phyloP scores from a whole-genome alignment of 495 filamentous ascomycete genomes.

The Mycothermus thermophilus region DNA sequence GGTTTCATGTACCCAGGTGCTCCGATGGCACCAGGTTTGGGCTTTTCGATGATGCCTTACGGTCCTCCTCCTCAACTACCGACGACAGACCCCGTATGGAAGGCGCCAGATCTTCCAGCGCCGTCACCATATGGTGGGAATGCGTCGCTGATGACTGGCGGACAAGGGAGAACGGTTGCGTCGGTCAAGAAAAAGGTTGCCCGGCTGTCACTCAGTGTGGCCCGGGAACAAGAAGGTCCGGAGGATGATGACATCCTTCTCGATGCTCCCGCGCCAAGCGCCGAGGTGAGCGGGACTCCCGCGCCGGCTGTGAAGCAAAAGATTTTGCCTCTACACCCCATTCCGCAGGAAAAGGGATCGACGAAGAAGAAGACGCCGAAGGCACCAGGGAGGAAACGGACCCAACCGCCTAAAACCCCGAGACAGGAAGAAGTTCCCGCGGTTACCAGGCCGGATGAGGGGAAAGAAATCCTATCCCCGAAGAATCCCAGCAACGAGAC shows the following conservation, averaged over 20 bases:
- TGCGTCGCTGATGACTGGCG: neutral
- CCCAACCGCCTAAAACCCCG: too few species aligned
- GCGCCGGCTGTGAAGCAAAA: neutral
- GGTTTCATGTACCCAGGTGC: conserved; percentile 9
- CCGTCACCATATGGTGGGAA: conserved; percentile 7
- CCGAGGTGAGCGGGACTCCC: neutral
- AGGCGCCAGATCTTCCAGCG: conserved; percentile 16
- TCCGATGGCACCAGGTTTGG: too few species aligned
- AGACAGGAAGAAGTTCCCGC: too few species aligned
- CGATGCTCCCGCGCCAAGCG: conserved; percentile 1
- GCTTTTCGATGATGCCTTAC: conserved; percentile 5
- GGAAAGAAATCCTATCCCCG: too few species aligned
- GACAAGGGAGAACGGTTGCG: neutral
- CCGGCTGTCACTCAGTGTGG: conserved; percentile 1
- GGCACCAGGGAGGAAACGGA: neutral
- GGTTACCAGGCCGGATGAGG: too few species aligned
- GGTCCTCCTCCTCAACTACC: conserved; percentile 1
- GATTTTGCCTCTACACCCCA: conserved; percentile 1
- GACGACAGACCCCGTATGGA: conserved; percentile 15
- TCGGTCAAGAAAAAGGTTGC: conserved; percentile 5
- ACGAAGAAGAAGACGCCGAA: neutral
- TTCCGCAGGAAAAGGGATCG: neutral
- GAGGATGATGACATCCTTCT: conserved; percentile 21
- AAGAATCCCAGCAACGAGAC: too few species aligned
- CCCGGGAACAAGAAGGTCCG: conserved; percentile 6